Base-by-base conservation (phyloP, 305 asterid genomes). In the Coffea humblotiana region DNA sequence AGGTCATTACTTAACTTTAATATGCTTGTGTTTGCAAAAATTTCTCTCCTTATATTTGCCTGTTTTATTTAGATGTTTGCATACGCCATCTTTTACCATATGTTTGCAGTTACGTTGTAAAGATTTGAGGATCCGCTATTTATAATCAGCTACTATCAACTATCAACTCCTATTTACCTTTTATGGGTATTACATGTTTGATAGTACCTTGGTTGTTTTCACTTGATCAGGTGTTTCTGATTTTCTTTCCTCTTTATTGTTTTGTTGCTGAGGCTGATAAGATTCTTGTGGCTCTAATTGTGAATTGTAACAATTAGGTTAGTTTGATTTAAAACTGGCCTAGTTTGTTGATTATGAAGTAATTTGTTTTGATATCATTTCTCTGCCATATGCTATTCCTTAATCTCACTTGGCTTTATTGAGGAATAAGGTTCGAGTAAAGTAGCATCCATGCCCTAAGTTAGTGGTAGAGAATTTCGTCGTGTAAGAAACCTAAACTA, bases 1-100 rank as follows among this genome's bases (percentile, higher is more conserved):
- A 92, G 99, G 99, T 94, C 77, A 80, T 92, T 87, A 52, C 60
- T 74, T 56, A 75, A 60, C 69, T 81, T 54, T 78, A 75, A 48
- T 71, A 75, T 48, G 18, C n/a, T 61, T 29, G 47, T 49, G 32
- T 49, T 76, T 61, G 16, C 23, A 23, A 25, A 72, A n/a, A 2
- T 47, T 4, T n/a, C 4, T 74, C 58, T 54, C 43, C 61, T 58
- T 29, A 29, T 12, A 27, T 68, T 56, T 75, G 70, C 27, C 23
- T 25, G 43, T 69, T 81, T 67, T 60, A 9, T 40, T 12, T 51
- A 63, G 73, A 32, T 48, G 32, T 74, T 40, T 47, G 49, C 78
- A 13, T 32, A 69, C 15, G 58, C 40, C 35, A 11, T 65, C 73
- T 40, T 69, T 60, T 70, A 52, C 68, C 29, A 51, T 47, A 16